Conservation (phyloP, 2,329 filamentous ascomycete genomes). For the Monosporascus cannonballus region DNA sequence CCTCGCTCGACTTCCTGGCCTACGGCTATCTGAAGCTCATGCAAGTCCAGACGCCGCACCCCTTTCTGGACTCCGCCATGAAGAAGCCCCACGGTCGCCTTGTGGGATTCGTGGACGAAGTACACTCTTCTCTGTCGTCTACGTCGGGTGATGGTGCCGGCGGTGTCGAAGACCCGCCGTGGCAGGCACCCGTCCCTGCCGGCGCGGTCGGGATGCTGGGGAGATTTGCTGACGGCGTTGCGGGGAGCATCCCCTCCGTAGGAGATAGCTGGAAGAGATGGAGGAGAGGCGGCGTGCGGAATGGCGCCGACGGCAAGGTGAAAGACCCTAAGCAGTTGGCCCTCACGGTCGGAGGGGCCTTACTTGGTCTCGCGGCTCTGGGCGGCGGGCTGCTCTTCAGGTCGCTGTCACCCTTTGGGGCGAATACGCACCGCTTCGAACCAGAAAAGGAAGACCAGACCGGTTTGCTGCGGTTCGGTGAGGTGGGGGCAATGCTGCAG, state of each 20-base stretch:
- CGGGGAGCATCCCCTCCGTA: slow-evolving; percentile 25
- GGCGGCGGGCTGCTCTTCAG: slow-evolving; percentile 36
- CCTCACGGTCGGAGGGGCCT: slow-evolving; percentile 30
- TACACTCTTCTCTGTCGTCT: slow-evolving; percentile 5
- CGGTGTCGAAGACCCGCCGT: slow-evolving; percentile 11
- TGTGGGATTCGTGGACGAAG: slow-evolving; percentile 12
- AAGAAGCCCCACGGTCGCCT: slow-evolving; percentile 19
- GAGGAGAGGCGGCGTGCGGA: slow-evolving; percentile 27
- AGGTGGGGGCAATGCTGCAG: slow-evolving; percentile 39
- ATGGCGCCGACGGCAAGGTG: slow-evolving; percentile 12
- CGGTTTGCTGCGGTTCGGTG: slow-evolving; percentile 37
- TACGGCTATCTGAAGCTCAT: slow-evolving; percentile 77
- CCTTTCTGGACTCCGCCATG: slow-evolving; percentile 32
- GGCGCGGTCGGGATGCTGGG: slow-evolving; percentile 11
- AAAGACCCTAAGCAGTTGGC: slow-evolving; percentile 23
- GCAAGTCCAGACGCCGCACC: slow-evolving; percentile 43
- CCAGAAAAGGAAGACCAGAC: slow-evolving; percentile 17
- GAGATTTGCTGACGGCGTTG: slow-evolving; percentile 25
- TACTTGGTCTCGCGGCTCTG: slow-evolving; percentile 23
- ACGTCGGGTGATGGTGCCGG: slow-evolving; percentile 1
- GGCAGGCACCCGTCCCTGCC: slow-evolving; percentile 11
- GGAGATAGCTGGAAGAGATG: slow-evolving; percentile 29
- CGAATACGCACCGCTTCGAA: slow-evolving; percentile 37
- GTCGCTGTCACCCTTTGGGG: slow-evolving; percentile 38
- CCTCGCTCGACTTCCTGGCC: slow-evolving; percentile 70